Percentiles rank a stretch among this genome's conserved stretches.
These are phyloP conservation scores for Polytrichum formosum DNA, from an alignment of 225 moss, liverwort and hornwort species.

Conservation along the genomic window DNA sequence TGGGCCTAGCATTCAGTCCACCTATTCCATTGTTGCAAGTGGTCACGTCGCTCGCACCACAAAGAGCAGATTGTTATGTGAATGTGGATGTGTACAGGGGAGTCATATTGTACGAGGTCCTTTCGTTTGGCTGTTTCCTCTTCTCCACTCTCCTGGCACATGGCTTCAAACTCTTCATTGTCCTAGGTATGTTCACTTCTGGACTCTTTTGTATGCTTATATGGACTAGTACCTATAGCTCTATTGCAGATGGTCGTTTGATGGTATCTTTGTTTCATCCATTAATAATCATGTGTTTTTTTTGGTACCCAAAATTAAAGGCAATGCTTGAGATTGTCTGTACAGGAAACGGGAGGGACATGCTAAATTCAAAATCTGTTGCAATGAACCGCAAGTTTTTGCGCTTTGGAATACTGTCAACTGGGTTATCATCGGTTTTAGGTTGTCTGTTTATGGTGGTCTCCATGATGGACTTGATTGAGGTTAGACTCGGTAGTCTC, in stretches of 20 bases:
- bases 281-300: neutral
- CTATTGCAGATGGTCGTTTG: neutral
- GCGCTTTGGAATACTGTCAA: constrained; percentile 55
- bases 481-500: constrained; percentile 61
- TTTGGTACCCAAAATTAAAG: neutral
- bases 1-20: constrained; percentile 63
- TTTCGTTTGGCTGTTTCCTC: constrained; percentile 84
- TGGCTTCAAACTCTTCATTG: constrained; percentile 82
- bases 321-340: neutral
- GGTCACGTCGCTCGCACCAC: constrained; percentile 38
- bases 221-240: neutral
- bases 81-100: constrained; percentile 56
- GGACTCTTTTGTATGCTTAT: neutral
- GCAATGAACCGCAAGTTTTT: constrained; percentile 56
- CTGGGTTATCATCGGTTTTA: constrained; percentile 56
- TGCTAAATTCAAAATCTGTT: constrained; percentile 57
- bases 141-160: constrained; percentile 88
- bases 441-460: constrained; percentile 69
- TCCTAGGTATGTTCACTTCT: constrained; percentile 38
- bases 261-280: neutral
- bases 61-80: constrained; percentile 47
- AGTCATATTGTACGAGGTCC: constrained; percentile 71
- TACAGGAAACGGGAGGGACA: constrained; percentile 49
- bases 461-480: constrained; percentile 60
- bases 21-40: constrained; percentile 40